These are phyloP conservation scores for Hypericum perforatum DNA, from an alignment of 345 rosid species.

Conservation along the genomic window DNA sequence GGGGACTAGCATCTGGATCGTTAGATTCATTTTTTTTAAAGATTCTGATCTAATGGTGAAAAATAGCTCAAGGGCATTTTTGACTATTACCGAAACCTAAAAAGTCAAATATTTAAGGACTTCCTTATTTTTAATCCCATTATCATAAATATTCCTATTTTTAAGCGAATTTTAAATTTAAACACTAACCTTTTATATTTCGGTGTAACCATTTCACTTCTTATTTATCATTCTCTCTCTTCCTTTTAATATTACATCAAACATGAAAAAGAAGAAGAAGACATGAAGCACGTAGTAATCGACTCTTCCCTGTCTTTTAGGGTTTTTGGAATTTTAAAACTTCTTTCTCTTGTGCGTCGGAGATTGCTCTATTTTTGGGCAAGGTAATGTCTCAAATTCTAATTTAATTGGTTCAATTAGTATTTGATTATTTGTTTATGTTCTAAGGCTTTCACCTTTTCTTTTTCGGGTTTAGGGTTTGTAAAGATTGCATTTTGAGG, in stretches of 20 bases:
- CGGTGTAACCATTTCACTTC: too few relatives aligned
- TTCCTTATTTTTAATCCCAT: too few relatives aligned
- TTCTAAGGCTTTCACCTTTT: constrained; percentile 8
- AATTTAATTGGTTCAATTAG: neutral
- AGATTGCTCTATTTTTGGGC: neutral
- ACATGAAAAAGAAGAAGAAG: neutral
- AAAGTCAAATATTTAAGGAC: too few relatives aligned
- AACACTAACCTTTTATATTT: too few relatives aligned
- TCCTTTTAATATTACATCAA: too few relatives aligned
- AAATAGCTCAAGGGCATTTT: too few relatives aligned
- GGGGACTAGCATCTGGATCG: too few relatives aligned
- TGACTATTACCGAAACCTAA: too few relatives aligned
- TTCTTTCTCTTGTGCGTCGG: neutral
- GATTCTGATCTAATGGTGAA: too few relatives aligned
- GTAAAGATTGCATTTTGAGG: constrained; percentile 9
- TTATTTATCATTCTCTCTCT: neutral
- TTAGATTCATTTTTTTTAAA: too few relatives aligned
- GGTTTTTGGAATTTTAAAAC: neutral
- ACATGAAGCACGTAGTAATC: neutral
- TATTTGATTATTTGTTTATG: neutral
- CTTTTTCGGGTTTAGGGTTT: constrained; percentile 8
- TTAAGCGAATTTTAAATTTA: too few relatives aligned
- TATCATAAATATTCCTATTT: too few relatives aligned
- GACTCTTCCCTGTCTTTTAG: constrained; percentile 9
- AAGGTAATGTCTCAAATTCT: constrained; percentile 11